Conservation (phyloP, 75 land plant species). For the Gnetum montanum region DNA sequence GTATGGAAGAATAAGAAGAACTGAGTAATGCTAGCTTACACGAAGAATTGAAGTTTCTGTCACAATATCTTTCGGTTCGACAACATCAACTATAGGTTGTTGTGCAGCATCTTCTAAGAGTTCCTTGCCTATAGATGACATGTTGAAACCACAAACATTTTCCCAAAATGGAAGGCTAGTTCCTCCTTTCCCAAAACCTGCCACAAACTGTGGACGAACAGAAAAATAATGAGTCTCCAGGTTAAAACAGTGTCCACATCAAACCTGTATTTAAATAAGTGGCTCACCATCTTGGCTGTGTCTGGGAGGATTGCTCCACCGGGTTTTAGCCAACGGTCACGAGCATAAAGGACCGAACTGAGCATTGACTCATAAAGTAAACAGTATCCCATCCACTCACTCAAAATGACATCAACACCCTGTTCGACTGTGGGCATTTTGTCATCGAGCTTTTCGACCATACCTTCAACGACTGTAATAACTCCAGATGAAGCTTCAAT, state of each 20-base stretch:
- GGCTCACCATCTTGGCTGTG: conserved; percentile 81
- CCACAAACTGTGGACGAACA: conserved; percentile 51
- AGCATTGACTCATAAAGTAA: conserved; percentile 89
- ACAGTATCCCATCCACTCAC: conserved; percentile 99
- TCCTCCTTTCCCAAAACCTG: conserved; percentile 94
- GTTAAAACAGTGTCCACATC: background rate
- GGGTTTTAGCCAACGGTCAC: conserved; percentile 88
- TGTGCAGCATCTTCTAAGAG: conserved; percentile 66
- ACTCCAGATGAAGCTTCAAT: conserved; percentile 17
- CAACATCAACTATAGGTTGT: conserved; percentile 61
- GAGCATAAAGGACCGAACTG: conserved; percentile 86
- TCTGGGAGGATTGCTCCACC: conserved; percentile 97
- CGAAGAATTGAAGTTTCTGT: conserved; percentile 55
- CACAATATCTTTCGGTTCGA: conserved; percentile 55
- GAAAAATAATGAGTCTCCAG: background rate
- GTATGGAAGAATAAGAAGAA: background rate
- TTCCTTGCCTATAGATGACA: conserved; percentile 81
- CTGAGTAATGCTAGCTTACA: conserved; percentile 35
- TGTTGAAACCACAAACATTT: conserved; percentile 87
- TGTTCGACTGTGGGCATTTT: conserved; percentile 23
- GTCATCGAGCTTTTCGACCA: conserved; percentile 81
- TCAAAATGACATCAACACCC: conserved; percentile 81
- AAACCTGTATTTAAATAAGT: background rate
- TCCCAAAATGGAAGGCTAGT: conserved; percentile 94
- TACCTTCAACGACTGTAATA: conserved; percentile 62